phyloP scores from a whole-genome alignment of 2,329 filamentous ascomycete genomes.

The Hypoxylon sp. region DNA sequence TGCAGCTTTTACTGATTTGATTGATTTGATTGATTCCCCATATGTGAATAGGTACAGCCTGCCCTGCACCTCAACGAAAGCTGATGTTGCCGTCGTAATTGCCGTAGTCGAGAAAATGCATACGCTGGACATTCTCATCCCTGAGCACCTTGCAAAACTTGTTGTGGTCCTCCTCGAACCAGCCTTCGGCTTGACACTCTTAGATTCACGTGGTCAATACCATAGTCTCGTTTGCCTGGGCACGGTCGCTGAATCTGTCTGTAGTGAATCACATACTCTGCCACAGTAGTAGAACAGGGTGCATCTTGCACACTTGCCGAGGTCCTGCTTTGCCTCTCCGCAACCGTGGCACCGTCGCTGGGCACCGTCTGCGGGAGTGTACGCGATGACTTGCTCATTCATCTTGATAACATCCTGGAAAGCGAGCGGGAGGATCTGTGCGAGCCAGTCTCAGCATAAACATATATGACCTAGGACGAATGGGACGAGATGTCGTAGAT shows the following conservation, averaged over 20 bases:
- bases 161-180: slow-evolving; percentile 35
- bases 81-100: background rate
- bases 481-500: background rate
- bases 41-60: too few species aligned
- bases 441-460: too few species aligned
- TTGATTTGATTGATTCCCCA: too few species aligned
- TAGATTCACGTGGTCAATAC: slow-evolving; percentile 1
- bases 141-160: slow-evolving; percentile 36
- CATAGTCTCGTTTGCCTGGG: background rate
- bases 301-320: slow-evolving; percentile 27
- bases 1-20: too few species aligned
- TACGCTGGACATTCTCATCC: slow-evolving; percentile 23
- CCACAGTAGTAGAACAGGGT: slow-evolving; percentile 31
- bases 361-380: slow-evolving; percentile 1
- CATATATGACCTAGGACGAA: background rate
- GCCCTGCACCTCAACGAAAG: background rate
- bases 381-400: slow-evolving; percentile 31
- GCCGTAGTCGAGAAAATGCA: slow-evolving; percentile 33
- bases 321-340: slow-evolving; percentile 7
- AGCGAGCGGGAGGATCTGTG: slow-evolving; percentile 33
- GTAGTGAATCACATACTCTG: slow-evolving; percentile 15
- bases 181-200: slow-evolving; percentile 37
- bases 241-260: background rate
- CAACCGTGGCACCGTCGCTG: slow-evolving; percentile 31
- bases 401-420: slow-evolving; percentile 27